A percentile compares a stretch with the other conserved stretches of the same genome.
These are phyloP conservation scores for Nicotiana otophora DNA, from an alignment of 257 asterid genomes.

Conservation along the genomic window DNA sequence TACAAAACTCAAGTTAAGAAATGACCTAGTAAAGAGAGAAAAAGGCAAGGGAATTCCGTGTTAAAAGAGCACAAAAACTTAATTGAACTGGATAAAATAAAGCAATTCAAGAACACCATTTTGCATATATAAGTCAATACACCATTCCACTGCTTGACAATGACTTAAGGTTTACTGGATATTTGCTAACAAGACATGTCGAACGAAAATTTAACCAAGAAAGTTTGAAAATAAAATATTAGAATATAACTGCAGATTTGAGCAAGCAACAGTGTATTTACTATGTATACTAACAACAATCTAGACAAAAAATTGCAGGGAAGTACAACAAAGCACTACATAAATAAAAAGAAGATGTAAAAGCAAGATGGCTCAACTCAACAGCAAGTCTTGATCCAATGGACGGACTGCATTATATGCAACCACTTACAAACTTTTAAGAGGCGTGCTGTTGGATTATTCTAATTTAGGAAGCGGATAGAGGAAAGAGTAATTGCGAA, in stretches of 20 bases:
- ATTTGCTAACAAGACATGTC: background rate
- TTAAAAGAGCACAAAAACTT: too few species aligned
- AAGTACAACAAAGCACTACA: background rate
- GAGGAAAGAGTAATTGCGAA: background rate
- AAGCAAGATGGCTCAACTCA: background rate
- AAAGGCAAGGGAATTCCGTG: too few species aligned
- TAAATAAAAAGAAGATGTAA: background rate
- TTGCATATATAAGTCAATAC: background rate
- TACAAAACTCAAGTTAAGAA: too few species aligned
- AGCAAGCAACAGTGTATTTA: background rate
- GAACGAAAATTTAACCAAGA: too few species aligned
- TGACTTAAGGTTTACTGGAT: background rate
- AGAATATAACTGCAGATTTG: background rate
- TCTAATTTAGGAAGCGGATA: background rate
- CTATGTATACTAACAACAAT: background rate
- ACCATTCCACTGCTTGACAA: background rate
- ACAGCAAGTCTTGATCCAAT: background rate
- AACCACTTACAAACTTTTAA: background rate
- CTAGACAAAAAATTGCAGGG: background rate
- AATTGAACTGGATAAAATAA: background rate
- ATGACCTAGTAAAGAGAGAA: too few species aligned
- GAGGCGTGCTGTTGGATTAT: conserved; percentile 5
- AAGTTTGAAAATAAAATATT: background rate
- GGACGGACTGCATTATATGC: background rate
- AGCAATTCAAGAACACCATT: background rate